Evolutionary conservation across 495 filamentous ascomycete species (phyloP).

Genomic region (Xylaria castorea): DNA sequence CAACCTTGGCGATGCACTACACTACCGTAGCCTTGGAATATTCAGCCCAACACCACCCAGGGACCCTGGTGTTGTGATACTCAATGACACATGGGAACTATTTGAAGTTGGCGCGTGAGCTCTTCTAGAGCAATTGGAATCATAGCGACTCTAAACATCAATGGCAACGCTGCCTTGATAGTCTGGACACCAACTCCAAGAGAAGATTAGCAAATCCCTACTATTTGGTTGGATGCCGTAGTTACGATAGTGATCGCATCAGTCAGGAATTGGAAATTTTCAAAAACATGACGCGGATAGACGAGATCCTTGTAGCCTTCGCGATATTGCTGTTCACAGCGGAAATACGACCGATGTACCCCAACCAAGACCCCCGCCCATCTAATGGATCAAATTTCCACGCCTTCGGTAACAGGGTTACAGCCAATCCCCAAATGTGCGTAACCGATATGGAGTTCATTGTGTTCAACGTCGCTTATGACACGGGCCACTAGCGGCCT

Average conservation of each 20-base stretch:
- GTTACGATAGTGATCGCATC: background rate
- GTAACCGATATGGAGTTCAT: background rate
- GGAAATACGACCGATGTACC: background rate
- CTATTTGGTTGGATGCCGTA: background rate
- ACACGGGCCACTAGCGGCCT: background rate
- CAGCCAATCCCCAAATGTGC: background rate
- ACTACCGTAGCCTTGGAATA: slow-evolving; percentile 88
- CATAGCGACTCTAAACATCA: slow-evolving; percentile 5
- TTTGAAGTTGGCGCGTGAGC: background rate
- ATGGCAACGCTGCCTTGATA: background rate
- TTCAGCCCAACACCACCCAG: slow-evolving; percentile 77
- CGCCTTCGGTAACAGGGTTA: background rate
- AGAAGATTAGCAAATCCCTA: background rate
- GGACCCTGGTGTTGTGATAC: slow-evolving; percentile 75
- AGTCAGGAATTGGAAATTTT: background rate
- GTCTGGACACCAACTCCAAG: background rate
- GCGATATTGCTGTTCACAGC: background rate
- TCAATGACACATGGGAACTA: too few species aligned
- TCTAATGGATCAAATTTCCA: background rate
- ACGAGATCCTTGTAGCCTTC: background rate
- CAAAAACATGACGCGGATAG: background rate
- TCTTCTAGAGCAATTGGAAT: background rate
- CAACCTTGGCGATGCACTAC: slow-evolving; percentile 80
- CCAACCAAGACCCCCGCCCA: background rate
- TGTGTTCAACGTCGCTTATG: background rate